Evolutionary conservation across 108 stramenopile species (phyloP), one percentile per base, ranked within the genome.

Genomic region (Epithemia pelagica): DNA sequence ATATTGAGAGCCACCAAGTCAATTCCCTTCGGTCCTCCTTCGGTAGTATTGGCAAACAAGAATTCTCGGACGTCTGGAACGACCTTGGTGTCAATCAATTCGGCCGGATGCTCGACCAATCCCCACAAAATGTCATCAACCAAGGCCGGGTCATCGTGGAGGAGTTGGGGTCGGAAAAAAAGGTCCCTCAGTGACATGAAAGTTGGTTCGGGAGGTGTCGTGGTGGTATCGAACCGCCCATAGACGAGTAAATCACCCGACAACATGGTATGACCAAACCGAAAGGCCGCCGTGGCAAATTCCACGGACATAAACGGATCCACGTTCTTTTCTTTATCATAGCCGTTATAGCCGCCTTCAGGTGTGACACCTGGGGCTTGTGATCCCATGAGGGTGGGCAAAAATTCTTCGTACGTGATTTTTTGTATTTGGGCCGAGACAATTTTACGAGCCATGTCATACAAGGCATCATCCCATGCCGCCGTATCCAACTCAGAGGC

Each of bases 61-160:
- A 57, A 57, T 3, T 57, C 61, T 7, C 54, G 60, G 5, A 37
- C 67, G 64, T 62, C 66, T 21, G 10, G 24, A 28, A 54, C 21
- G 30, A 61, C 29, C 29, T 29, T 21, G 5, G 28, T 61, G 28
- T 29, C 61, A 61, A 31, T 61, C 61, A 8, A 27, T 61, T 57
- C 15, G 5, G 56, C 56, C 3, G 26, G 22, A 3, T 57, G 7
- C 21, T 18, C 56, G 25, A 7, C 3, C 5, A 57, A 57, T 3
- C 56, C 56, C 5, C 21, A 7, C 15, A 57, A 7, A 7, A 57
- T 26, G 3, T 26, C 5, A 21, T 57, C 56, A 57, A 57, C 56
- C 3, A 26, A 18, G 5, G 7, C 22, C 3, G 56, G 26, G 7
- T 23, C 7, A 19, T 26, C 18, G 5, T 57, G 22, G n/a, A 26